Percentiles rank a stretch among this genome's conserved stretches.
Conservation (phyloP, 257 asterid species). For the Schizonepeta tenuifolia region DNA sequence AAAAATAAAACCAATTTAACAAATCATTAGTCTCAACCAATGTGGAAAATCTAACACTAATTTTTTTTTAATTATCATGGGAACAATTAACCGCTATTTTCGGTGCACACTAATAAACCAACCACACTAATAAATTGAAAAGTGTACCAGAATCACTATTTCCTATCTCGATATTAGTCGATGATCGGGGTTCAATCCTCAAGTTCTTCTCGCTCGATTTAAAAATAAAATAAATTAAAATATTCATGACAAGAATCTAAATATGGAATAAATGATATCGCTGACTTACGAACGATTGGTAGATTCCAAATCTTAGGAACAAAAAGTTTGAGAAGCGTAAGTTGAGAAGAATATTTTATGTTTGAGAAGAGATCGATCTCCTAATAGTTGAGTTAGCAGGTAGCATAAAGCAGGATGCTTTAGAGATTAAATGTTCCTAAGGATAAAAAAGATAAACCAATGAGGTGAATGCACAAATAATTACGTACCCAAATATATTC, state of each 20-base stretch:
- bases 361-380: conserved; percentile 40
- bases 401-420: conserved; percentile 30
- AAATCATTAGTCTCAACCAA: too few relatives aligned
- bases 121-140: too few relatives aligned
- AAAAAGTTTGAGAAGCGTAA: conserved; percentile 35
- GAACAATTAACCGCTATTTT: too few relatives aligned
- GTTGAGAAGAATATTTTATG: conserved; percentile 28
- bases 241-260: background rate
- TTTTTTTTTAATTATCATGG: too few relatives aligned
- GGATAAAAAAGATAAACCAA: background rate
- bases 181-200: too few relatives aligned
- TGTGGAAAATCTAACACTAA: too few relatives aligned
- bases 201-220: too few relatives aligned
- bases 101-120: too few relatives aligned
- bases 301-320: conserved; percentile 24
- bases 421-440: conserved; percentile 18
- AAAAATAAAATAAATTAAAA: too few relatives aligned
- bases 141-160: too few relatives aligned
- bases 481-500: conserved; percentile 24
- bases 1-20: too few relatives aligned
- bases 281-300: background rate
- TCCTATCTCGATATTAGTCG: too few relatives aligned
- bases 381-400: conserved; percentile 37
- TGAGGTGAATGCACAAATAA: conserved; percentile 26
- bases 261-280: background rate